Percentiles rank a stretch among this genome's conserved stretches.
These are phyloP conservation scores for Enteropsectra breve DNA, from an alignment of 371 early-diverging fungal species.

Conservation along the genomic window DNA sequence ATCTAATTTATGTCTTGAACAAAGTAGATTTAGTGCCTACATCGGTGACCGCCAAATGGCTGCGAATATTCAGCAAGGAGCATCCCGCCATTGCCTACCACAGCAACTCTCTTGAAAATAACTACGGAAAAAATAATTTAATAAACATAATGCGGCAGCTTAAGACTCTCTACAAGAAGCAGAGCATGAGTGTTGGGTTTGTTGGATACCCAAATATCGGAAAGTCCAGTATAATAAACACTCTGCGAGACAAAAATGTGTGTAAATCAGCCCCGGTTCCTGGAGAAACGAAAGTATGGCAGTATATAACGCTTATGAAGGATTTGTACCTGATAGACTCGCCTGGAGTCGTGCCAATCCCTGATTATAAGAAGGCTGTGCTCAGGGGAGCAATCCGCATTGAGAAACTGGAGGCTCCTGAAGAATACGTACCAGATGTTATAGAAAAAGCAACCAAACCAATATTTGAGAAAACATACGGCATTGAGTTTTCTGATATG, in stretches of 20 bases:
- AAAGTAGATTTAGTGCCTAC: constrained; percentile 98
- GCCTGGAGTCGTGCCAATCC: constrained; percentile 89
- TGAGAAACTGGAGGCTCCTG: constrained; percentile 80
- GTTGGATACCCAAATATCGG: constrained; percentile 61
- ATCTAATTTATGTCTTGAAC: constrained; percentile 92
- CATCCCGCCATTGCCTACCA: constrained; percentile 94
- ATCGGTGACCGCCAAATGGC: constrained; percentile 93
- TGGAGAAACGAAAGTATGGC: constrained; percentile 99
- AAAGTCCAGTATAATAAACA: constrained; percentile 88
- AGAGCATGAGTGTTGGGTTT: constrained; percentile 66
- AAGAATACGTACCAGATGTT: constrained; percentile 77
- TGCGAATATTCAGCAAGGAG: constrained; percentile 72
- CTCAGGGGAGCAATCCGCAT: constrained; percentile 91
- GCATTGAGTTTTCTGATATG: constrained; percentile 66
- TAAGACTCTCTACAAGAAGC: constrained; percentile 76
- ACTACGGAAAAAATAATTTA: constrained; percentile 91
- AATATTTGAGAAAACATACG: constrained; percentile 77
- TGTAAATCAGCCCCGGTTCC: constrained; percentile 96
- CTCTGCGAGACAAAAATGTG: constrained; percentile 81
- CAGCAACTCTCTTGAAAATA: constrained; percentile 77
- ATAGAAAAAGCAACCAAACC: constrained; percentile 71
- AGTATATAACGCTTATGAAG: constrained; percentile 93
- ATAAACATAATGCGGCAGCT: constrained; percentile 92
- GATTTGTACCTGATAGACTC: constrained; percentile 96
- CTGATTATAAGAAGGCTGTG: constrained; percentile 79